Percentiles rank a stretch among this genome's conserved stretches.
phyloP scores from a whole-genome alignment of 352 stramenopile species.

The Phytophthora brassicae region DNA sequence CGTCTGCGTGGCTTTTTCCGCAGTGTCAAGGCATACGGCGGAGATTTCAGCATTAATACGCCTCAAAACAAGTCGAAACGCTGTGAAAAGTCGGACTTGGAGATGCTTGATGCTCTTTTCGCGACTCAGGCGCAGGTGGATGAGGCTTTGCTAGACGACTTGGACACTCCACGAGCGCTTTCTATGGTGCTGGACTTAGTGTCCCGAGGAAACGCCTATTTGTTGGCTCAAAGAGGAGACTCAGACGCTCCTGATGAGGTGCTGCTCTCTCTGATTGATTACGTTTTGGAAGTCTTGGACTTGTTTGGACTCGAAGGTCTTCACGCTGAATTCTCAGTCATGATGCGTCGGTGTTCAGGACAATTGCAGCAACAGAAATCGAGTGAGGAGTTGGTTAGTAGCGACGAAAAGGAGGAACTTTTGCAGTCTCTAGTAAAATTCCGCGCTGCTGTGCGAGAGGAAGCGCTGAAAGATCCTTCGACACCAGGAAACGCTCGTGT shows the following conservation, averaged over 20 bases:
- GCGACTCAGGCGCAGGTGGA: conserved; percentile 55
- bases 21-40: conserved; percentile 47
- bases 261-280: conserved; percentile 50
- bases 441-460: conserved; percentile 56
- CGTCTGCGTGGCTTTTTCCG: conserved; percentile 70
- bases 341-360: conserved; percentile 33
- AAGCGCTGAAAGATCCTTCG: conserved; percentile 53
- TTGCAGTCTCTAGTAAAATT: conserved; percentile 61
- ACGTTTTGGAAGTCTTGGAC: conserved; percentile 69
- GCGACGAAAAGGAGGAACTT: conserved; percentile 38
- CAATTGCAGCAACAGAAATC: conserved; percentile 16
- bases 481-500: conserved; percentile 43
- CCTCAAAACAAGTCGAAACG: conserved; percentile 38
- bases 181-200: conserved; percentile 71
- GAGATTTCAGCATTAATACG: conserved; percentile 4
- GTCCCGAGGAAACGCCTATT: conserved; percentile 56
- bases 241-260: conserved; percentile 53
- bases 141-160: conserved; percentile 77
- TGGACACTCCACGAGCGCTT: conserved; percentile 87
- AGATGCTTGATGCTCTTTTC: conserved; percentile 57
- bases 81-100: conserved; percentile 54
- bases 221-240: conserved; percentile 38
- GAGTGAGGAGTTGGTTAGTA: conserved; percentile 9
- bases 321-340: conserved; percentile 49
- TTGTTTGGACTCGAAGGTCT: conserved; percentile 68